Base-by-base conservation (phyloP, 2,329 filamentous ascomycete genomes). In the Coleophoma eucalyptorum region DNA sequence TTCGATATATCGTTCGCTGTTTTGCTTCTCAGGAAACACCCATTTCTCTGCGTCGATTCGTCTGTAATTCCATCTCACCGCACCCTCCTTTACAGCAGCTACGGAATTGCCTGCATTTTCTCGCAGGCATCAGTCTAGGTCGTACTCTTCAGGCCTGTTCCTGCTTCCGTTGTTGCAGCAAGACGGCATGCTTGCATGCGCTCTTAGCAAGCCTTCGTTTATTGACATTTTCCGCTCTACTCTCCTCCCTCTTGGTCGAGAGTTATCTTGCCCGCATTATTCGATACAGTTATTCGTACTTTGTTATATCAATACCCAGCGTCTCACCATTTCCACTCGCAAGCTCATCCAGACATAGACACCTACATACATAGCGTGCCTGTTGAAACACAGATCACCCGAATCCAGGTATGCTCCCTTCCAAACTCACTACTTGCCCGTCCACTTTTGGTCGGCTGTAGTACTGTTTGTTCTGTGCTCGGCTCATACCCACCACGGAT, bases 151-250 rank as follows among this genome's bases (percentile, higher is more conserved):
- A n/a, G 15, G 35, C 35, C 48, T 53, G 52, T 52, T 56, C 56
- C 50, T 58, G 50, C 54, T 55, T 55, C 56, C 54, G 52, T 53
- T 46, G 20, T 44, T 58, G 54, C 54, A 56, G 54, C 50, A 53
- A 31, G 19, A 37, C 26, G 18, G 43, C 43, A 46, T 46, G 40
- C 40, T 42, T 42, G 26, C 26, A 26, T 26, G 26, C 10, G 35
- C 35, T 38, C 35, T 5, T 8, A 18, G 37, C 42, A 37, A 35
- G 46, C 46, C 55, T 51, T 53, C 44, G 37, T 43, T 50, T 33
- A 41, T 31, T 49, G 53, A 54, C 52, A 53, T 52, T 26, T 26
- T 26, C 10, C 6, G 26, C 51, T 46, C 38, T 47, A 26, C 54
- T 52, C 50, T 54, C 50, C 50, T 38, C 52, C 50, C 48, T 45